Evolutionary conservation across 768 basidiomycete species (phyloP).

Genomic region (Kwoniella botswanensis): DNA sequence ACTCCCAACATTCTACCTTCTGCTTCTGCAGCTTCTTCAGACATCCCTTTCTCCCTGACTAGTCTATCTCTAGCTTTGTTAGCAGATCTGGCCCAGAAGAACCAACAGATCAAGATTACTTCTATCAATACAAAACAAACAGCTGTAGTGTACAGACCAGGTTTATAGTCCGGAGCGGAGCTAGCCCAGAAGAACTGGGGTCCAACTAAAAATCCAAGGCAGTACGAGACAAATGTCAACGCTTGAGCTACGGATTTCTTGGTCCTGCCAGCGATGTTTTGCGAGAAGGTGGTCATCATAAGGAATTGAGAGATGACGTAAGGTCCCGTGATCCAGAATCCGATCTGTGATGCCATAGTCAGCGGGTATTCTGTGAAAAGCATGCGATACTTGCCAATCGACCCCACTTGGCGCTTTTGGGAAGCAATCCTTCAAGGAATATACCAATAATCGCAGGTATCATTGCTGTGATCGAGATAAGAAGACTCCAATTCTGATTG

Average conservation of each 20-base stretch:
- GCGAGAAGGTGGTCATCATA: slow-evolving; percentile 21
- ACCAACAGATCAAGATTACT: slow-evolving; percentile 17
- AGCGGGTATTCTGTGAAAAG: no score
- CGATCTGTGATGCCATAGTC: slow-evolving; percentile 5
- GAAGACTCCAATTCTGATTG: slow-evolving; percentile 18
- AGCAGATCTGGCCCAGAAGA: slow-evolving; percentile 24
- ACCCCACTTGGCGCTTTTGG: slow-evolving; percentile 22
- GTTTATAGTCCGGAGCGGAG: slow-evolving; percentile 26
- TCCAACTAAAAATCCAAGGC: slow-evolving; percentile 28
- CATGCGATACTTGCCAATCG: slow-evolving; percentile 16
- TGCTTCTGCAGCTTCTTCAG: slow-evolving; percentile 15
- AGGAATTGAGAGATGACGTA: slow-evolving; percentile 18
- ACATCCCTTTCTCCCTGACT: slow-evolving; percentile 12
- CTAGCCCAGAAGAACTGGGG: slow-evolving; percentile 28
- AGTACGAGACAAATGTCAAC: slow-evolving; percentile 22
- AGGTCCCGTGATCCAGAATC: slow-evolving; percentile 31
- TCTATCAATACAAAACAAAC: slow-evolving; percentile 22
- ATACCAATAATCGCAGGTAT: slow-evolving; percentile 26
- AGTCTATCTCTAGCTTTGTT: slow-evolving; percentile 24
- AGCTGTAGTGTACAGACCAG: slow-evolving; percentile 25
- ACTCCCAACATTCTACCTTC: slow-evolving; percentile 26
- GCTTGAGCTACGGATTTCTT: slow-evolving; percentile 28
- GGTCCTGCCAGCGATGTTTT: slow-evolving; percentile 30
- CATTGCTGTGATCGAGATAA: slow-evolving; percentile 6
- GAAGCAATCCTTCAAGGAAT: slow-evolving; percentile 29